These are phyloP conservation scores for Alloteropsis semialata DNA, from an alignment of 176 grass and related monocot species.

Conservation along the genomic window DNA sequence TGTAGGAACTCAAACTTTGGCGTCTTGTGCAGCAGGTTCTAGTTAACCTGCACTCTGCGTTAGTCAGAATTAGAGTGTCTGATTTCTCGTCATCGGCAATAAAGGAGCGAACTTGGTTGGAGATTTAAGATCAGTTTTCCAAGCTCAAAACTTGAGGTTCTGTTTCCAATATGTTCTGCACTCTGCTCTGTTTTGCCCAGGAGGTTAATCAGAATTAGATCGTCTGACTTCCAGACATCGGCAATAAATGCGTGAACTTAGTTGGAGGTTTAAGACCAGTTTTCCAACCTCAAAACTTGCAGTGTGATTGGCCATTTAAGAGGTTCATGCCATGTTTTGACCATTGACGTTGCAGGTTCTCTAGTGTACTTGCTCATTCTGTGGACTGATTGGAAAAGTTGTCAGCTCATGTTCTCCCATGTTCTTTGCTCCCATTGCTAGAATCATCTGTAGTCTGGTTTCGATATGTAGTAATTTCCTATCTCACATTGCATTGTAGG, in stretches of 20 bases:
- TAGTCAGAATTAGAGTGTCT: background rate
- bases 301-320: background rate
- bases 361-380: background rate
- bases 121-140: background rate
- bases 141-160: background rate
- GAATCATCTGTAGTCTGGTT: background rate
- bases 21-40: too few relatives aligned
- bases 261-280: background rate
- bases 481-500: constrained; percentile 34
- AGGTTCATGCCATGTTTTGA: background rate
- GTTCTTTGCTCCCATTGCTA: background rate
- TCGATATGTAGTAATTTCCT: background rate
- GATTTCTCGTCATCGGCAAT: background rate
- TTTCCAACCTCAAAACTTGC: background rate
- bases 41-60: background rate
- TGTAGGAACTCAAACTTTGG: background rate
- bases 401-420: background rate
- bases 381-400: background rate
- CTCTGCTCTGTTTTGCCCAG: background rate
- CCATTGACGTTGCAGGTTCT: background rate
- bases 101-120: background rate
- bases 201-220: background rate
- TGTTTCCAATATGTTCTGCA: background rate
- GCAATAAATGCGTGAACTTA: background rate
- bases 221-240: background rate